These are phyloP conservation scores for Tremella mesenterica DNA, from an alignment of 768 basidiomycete species.

Conservation along the genomic window DNA sequence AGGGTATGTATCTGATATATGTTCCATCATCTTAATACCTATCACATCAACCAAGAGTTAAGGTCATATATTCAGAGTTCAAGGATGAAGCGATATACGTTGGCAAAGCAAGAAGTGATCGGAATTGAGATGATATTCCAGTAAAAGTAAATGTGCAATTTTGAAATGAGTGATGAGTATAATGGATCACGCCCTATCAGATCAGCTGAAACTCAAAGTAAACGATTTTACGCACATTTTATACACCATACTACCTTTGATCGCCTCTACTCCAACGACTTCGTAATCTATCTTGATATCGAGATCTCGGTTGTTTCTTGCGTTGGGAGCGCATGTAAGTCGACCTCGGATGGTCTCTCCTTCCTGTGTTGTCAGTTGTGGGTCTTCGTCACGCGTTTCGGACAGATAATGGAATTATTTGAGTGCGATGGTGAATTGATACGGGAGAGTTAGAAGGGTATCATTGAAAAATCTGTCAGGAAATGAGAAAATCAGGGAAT, in stretches of 20 bases:
- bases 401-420: not conserved
- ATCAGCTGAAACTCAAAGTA: constrained; percentile 17
- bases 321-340: constrained; percentile 76
- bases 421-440: no score
- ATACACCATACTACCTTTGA: constrained; percentile 42
- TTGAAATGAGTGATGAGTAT: not conserved
- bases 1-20: constrained; percentile 4
- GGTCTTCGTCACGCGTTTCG: not conserved
- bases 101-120: no score
- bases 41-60: not conserved
- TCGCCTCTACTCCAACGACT: constrained; percentile 44
- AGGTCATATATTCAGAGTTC: not conserved
- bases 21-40: constrained; percentile 5
- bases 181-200: constrained; percentile 14
- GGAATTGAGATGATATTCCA: no score
- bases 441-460: no score
- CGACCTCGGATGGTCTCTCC: constrained; percentile 66
- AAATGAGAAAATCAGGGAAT: no score
- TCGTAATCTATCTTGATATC: constrained; percentile 78
- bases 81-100: not conserved
- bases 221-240: constrained; percentile 43
- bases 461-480: no score
- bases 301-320: constrained; percentile 85
- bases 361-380: constrained; percentile 41
- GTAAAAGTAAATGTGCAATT: no score